Evolutionary conservation across 257 asterid genomes (phyloP).

Genomic region (Gardenia jasminoides): DNA sequence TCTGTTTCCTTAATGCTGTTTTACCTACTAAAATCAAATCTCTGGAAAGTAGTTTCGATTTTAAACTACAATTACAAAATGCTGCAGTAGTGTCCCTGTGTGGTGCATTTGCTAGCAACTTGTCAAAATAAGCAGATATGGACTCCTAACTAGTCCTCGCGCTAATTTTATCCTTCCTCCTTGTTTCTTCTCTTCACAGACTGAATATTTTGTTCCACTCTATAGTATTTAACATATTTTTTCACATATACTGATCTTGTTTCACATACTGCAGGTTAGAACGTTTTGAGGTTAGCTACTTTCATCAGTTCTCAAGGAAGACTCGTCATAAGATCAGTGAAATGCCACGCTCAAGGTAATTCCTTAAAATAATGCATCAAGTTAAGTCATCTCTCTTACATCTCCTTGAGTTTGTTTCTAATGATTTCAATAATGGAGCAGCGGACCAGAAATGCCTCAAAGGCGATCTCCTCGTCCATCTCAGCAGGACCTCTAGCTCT

Average conservation of each 20-base stretch:
- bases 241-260: neutral
- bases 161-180: neutral
- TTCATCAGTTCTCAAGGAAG: neutral
- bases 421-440: slow-evolving; percentile 21
- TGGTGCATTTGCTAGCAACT: neutral
- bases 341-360: slow-evolving; percentile 83
- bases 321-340: slow-evolving; percentile 4
- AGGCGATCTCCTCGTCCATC: slow-evolving; percentile 61
- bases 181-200: neutral
- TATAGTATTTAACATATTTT: neutral
- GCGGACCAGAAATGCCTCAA: slow-evolving; percentile 64
- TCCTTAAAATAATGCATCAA: neutral
- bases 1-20: neutral
- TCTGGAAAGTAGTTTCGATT: neutral
- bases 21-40: neutral
- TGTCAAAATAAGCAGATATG: neutral
- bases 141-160: neutral
- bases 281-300: neutral
- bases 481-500: slow-evolving; percentile 62
- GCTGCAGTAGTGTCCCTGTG: neutral
- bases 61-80: neutral
- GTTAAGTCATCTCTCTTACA: neutral
- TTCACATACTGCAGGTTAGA: slow-evolving; percentile 7
- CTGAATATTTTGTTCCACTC: neutral
- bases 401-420: neutral